A percentile compares a stretch with the other conserved stretches of the same genome.
Evolutionary conservation across 1,284 basidiomycete species (phyloP).

Genomic region (Takashimella tepidaria): DNA sequence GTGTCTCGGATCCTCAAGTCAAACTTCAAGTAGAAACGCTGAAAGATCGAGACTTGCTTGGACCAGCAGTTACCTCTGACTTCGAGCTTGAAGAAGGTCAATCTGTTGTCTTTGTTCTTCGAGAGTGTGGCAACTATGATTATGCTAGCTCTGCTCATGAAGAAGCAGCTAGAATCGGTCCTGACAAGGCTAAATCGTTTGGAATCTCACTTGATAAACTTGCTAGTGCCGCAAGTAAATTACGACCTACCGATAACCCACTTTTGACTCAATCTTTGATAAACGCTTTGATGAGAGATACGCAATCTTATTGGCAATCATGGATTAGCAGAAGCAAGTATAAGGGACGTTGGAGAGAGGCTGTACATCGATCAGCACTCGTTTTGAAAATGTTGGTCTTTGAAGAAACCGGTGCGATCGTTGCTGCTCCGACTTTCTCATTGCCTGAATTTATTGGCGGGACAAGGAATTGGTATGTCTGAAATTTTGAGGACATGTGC

Average conservation of each 20-base stretch:
- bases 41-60: slow-evolving; percentile 33
- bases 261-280: slow-evolving; percentile 52
- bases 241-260: slow-evolving; percentile 58
- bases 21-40: slow-evolving; percentile 51
- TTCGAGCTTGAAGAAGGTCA: slow-evolving; percentile 74
- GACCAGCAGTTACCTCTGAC: slow-evolving; percentile 31
- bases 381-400: slow-evolving; percentile 53
- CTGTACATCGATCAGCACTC: slow-evolving; percentile 79
- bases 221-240: slow-evolving; percentile 52
- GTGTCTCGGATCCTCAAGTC: slow-evolving; percentile 54
- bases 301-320: slow-evolving; percentile 74
- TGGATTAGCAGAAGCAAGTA: slow-evolving; percentile 72
- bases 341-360: slow-evolving; percentile 87
- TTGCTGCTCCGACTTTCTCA: slow-evolving; percentile 88
- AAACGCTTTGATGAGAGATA: slow-evolving; percentile 48
- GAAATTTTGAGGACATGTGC: neutral
- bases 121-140: slow-evolving; percentile 50
- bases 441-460: slow-evolving; percentile 86
- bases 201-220: slow-evolving; percentile 55
- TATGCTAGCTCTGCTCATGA: slow-evolving; percentile 30
- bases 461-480: slow-evolving; percentile 65
- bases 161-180: slow-evolving; percentile 35
- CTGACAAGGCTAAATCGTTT: slow-evolving; percentile 47
- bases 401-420: slow-evolving; percentile 62
- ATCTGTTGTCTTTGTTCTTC: slow-evolving; percentile 73